Base-by-base conservation (phyloP, 305 asterid species). In the Petunia hybrid region DNA sequence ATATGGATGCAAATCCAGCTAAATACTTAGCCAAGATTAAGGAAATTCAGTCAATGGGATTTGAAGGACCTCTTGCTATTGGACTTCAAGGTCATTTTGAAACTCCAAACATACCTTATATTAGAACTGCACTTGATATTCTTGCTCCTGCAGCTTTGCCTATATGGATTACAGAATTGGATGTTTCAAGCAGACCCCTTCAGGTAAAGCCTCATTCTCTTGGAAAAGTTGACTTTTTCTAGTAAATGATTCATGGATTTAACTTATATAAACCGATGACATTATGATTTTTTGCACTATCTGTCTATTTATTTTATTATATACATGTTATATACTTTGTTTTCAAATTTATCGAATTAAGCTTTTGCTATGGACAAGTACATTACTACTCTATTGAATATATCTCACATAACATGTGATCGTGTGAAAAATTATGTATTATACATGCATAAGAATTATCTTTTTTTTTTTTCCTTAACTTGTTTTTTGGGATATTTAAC, bases 151-250 rank as follows among this genome's bases (percentile, higher is more conserved):
- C 86, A n/a, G 69, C 78, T 9, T 39, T 89, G 65, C 92, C 92
- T 22, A 84, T 89, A 42, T 90, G 94, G 92, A 35, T 86, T 42
- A 86, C 92, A 6, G 94, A 90, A 62, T 38, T 90, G 41, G 92
- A 89, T 51, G 85, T 88, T 57, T 51, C 62, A 35, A 61, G 61
- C 14, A 41, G 78, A 2, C 60, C 81, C 14, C n/a, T 70, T 35
- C 82, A 80, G 89, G 86, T 76, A 85, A 10, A 14, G 53, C 9
- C 53, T 46, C 6, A 46, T 7, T 46, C 1, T 46, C 31, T 22
- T 22, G 31, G 31, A 22, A 22, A 22, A 22, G 31, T 22, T 22
- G 31, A 22, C 31, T 1, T 22, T 22, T 22, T 22, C 31, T 22
- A 22, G 31, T 22, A 22, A 22, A 22, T 22, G 31, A 22, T 22